These are phyloP conservation scores for Berberis thunbergii DNA, from an alignment of 164 flowering plant genomes.

Conservation along the genomic window DNA sequence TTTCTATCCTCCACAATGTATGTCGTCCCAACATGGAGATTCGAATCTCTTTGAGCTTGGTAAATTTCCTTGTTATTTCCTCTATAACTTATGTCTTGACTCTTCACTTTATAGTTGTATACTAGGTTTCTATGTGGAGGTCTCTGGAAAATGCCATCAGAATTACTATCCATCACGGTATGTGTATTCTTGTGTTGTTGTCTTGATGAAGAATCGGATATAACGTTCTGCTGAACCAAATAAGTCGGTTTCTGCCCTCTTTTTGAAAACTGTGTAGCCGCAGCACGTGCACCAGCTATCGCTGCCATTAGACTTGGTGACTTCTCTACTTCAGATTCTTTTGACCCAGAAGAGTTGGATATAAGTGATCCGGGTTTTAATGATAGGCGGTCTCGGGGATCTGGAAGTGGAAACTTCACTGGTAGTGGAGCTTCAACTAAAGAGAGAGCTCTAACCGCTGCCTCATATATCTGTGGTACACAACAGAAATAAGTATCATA, in stretches of 20 bases:
- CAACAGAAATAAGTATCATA: not conserved
- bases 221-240: not conserved
- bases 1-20: not conserved
- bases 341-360: conserved; percentile 9
- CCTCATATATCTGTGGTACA: conserved; percentile 48
- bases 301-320: conserved; percentile 50
- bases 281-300: conserved; percentile 82
- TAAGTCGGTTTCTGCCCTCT: conserved; percentile 18
- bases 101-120: not conserved
- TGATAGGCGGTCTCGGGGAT: conserved; percentile 57
- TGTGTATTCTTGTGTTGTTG: conserved; percentile 6
- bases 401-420: conserved; percentile 65
- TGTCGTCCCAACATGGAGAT: not conserved
- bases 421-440: conserved; percentile 52
- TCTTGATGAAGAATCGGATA: conserved; percentile 11
- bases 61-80: not conserved
- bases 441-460: conserved; percentile 66
- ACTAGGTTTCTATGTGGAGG: not conserved
- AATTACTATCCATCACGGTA: conserved; percentile 6
- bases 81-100: not conserved
- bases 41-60: not conserved
- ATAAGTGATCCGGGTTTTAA: conserved; percentile 69
- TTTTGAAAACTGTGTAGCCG: conserved; percentile 69
- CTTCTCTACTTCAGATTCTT: conserved; percentile 26
- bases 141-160: not conserved